Evolutionary conservation across 2,329 filamentous ascomycete species (phyloP).

Genomic region (Epichloe gansuensis): DNA sequence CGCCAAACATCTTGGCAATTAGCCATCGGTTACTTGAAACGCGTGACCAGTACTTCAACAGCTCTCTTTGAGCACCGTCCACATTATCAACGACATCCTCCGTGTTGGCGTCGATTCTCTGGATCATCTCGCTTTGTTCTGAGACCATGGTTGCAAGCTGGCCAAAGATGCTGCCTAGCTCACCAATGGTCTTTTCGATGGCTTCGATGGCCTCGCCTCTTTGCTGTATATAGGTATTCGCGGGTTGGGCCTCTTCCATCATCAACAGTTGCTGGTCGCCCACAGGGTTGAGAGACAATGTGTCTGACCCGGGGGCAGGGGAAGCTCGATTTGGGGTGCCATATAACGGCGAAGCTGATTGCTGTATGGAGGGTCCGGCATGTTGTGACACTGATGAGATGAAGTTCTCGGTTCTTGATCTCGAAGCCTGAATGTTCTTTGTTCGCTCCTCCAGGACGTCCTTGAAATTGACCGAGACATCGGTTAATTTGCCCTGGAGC

Average conservation of each 20-base stretch:
- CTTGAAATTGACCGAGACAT: conserved; percentile 92
- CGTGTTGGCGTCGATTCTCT: conserved; percentile 92
- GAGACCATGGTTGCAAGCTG: conserved; percentile 94
- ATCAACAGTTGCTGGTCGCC: conserved; percentile 78
- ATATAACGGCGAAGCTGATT: conserved; percentile 78
- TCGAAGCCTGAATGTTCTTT: conserved; percentile 92
- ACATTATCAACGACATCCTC: conserved; percentile 98
- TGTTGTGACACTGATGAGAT: conserved; percentile 79
- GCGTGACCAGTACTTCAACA: conserved; percentile 93
- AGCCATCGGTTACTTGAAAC: conserved; percentile 94
- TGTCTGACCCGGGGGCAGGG: conserved; percentile 55
- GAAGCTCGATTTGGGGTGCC: conserved; percentile 59
- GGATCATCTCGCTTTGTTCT: conserved; percentile 95
- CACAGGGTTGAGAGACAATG: conserved; percentile 70
- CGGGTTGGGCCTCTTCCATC: conserved; percentile 79
- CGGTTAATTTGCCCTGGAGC: conserved; percentile 79
- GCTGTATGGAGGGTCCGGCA: conserved; percentile 52
- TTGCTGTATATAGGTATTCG: conserved; percentile 84
- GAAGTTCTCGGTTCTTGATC: conserved; percentile 90
- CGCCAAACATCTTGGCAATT: conserved; percentile 66
- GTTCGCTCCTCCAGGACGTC: conserved; percentile 92
- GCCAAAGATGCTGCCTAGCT: conserved; percentile 81
- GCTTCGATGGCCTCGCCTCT: conserved; percentile 92
- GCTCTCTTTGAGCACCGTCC: conserved; percentile 84
- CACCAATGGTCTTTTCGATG: conserved; percentile 88